Base-by-base conservation (phyloP, 2,329 filamentous ascomycete species). In the Trichoderma koningii region DNA sequence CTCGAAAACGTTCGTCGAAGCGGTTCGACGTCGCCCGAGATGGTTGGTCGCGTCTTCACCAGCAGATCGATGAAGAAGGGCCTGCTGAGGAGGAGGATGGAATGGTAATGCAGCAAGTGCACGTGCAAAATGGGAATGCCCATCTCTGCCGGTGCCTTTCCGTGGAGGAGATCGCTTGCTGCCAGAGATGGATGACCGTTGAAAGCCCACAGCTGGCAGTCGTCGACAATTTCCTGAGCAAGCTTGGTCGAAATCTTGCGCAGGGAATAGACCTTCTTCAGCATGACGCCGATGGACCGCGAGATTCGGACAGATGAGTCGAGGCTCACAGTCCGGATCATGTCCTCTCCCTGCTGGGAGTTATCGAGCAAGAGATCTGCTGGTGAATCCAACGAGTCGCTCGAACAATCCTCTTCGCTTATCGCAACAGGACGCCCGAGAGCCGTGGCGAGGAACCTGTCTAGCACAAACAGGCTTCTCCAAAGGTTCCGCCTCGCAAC, bases 391-490 rank as follows among this genome's bases (percentile, higher is more conserved):
- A 84, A 72, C 14, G 80, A 78, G 42, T 81, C 79, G 2, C 81
- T 80, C 17, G 85, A 85, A 71, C 86, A 89, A 66, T 89, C 86
- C 19, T 85, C 82, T 66, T 89, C 84, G 5, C 82, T 81, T 55
- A 90, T 89, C 7, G 84, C 82, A 1, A 82, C 81, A 0, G 87
- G 87, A 10, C 86, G 81, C 5, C 88, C 88, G 1, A 90, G 76
- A 1, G 85, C 86, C 26, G 85, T 83, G 1, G 87, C 83, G 1
- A 89, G 77, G 59, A 89, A 86, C 17, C 85, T 81, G 70, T 90
- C 88, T 7, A 90, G 79, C 15, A 90, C 78, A 66, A 88, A 89
- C 0, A 90, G 74, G 12, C 85, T 87, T 64, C 83, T 82, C 87
- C 87, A 90, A 3, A 89, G 73, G 55, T 85, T 88, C 30, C 82